These are phyloP conservation scores for Aspergillus glaucus DNA, from an alignment of 2,329 filamentous ascomycete species.

Conservation along the genomic window DNA sequence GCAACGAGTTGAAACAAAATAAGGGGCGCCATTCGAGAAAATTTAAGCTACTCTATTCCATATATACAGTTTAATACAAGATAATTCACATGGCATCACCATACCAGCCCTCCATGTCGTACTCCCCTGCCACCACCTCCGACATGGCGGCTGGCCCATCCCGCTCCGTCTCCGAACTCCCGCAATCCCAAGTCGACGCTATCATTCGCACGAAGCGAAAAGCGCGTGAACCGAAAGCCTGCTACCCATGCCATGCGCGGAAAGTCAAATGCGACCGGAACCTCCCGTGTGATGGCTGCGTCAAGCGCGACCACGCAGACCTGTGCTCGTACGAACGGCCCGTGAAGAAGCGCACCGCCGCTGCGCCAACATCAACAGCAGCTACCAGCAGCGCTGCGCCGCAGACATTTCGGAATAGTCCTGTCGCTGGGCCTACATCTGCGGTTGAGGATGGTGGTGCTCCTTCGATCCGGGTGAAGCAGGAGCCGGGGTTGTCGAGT, in stretches of 20 bases:
- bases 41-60: not conserved
- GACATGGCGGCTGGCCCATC: conserved; percentile 19
- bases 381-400: conserved; percentile 4
- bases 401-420: conserved; percentile 19
- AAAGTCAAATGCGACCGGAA: conserved; percentile 47
- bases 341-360: conserved; percentile 38
- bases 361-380: conserved; percentile 3
- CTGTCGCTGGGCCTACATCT: conserved; percentile 6
- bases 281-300: conserved; percentile 43
- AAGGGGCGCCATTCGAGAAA: not conserved
- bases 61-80: not conserved
- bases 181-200: conserved; percentile 41
- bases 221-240: conserved; percentile 43
- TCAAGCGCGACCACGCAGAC: conserved; percentile 45
- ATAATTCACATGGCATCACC: conserved; percentile 22
- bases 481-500: conserved; percentile 13
- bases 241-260: conserved; percentile 42
- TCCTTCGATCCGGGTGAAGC: conserved; percentile 16
- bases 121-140: conserved; percentile 20
- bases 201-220: conserved; percentile 44
- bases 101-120: conserved; percentile 23
- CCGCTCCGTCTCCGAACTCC: conserved; percentile 33
- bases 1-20: not conserved
- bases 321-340: conserved; percentile 45
- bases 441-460: conserved; percentile 14